Evolutionary conservation across 306 rosid genomes (phyloP).

Genomic region (Abrus pulchellus): DNA sequence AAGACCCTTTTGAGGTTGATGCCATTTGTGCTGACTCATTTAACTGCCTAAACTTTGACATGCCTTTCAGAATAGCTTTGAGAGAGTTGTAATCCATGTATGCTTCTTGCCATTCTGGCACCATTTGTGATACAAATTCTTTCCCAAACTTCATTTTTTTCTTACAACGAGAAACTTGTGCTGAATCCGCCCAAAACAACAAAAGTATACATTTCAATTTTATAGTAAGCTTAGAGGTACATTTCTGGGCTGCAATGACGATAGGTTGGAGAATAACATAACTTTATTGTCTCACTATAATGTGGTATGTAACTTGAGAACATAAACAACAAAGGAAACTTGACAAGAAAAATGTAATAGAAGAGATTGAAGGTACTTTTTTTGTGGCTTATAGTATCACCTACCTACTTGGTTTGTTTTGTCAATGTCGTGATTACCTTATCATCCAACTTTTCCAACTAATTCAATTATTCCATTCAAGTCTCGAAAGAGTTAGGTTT

Average conservation of each 20-base stretch:
- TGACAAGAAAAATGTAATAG: neutral
- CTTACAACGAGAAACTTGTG: neutral
- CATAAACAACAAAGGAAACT: neutral
- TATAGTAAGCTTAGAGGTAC: neutral
- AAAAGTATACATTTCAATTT: slow-evolving; percentile 4
- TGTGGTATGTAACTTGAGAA: neutral
- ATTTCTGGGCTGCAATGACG: slow-evolving; percentile 21
- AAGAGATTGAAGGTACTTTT: neutral
- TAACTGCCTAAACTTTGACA: slow-evolving; percentile 39
- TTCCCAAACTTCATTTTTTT: slow-evolving; percentile 81
- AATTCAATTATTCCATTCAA: slow-evolving; percentile 36
- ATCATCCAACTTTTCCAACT: slow-evolving; percentile 22
- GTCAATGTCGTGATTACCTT: slow-evolving; percentile 31
- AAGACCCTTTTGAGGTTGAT: slow-evolving; percentile 55
- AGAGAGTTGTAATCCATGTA: slow-evolving; percentile 75
- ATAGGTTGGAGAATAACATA: neutral
- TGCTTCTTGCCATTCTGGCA: slow-evolving; percentile 84
- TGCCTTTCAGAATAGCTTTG: slow-evolving; percentile 57
- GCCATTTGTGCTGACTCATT: slow-evolving; percentile 49
- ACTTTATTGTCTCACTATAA: neutral
- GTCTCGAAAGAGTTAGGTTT: neutral
- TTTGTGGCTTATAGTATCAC: neutral
- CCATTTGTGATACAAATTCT: slow-evolving; percentile 75
- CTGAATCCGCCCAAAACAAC: neutral
- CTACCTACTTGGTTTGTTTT: slow-evolving; percentile 9